Base-by-base conservation (phyloP, 2,329 filamentous ascomycete species). In the Colletotrichum endophyticum region DNA sequence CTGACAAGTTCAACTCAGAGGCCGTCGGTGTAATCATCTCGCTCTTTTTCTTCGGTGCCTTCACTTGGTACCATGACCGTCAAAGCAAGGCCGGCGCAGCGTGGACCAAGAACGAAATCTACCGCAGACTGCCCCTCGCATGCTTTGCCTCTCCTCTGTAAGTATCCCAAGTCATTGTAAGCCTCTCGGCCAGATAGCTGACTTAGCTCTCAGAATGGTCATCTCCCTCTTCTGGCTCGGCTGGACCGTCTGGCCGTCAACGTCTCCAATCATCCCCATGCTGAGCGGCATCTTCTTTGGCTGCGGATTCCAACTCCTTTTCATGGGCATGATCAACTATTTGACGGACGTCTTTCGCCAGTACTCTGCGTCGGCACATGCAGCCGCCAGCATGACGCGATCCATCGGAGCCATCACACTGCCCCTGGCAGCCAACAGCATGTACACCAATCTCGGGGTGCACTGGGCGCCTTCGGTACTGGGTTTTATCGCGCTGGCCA, bases 101-200 rank as follows among this genome's bases (percentile, higher is more conserved):
- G n/a, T 84, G 83, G 83, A 80, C 83, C 5, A 78, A 82, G 57
- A 79, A 78, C 15, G 82, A 84, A 44, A 80, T 84, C 5, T 80
- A 79, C 76, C 70, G 88, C 80, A 49, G 85, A 83, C 73, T 84
- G 62, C 77, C 89, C 83, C 80, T 86, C 22, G 86, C 85, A 4
- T 92, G 92, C 7, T 90, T 92, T 74, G 91, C 91, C 11, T 88
- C 92, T n/a, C 91, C 92, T 0, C 91, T 92, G 83, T 88, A 88
- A 53, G 89, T 88, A 66, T 6, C 5, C 3, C 2, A 6, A 7
- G 11, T 11, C 27, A 34, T 13, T 30, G 3, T 59, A 16, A 16
- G 1, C 16, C 11, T n/a, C 11, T 30, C 19, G 19, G 32, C 22
- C 28, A n/a, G 3, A 22, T 22, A 4, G 2, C 68, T 62, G 6